Base-by-base conservation (phyloP, 192 early-diverging fungal species). In the Cladochytrium replicatum region DNA sequence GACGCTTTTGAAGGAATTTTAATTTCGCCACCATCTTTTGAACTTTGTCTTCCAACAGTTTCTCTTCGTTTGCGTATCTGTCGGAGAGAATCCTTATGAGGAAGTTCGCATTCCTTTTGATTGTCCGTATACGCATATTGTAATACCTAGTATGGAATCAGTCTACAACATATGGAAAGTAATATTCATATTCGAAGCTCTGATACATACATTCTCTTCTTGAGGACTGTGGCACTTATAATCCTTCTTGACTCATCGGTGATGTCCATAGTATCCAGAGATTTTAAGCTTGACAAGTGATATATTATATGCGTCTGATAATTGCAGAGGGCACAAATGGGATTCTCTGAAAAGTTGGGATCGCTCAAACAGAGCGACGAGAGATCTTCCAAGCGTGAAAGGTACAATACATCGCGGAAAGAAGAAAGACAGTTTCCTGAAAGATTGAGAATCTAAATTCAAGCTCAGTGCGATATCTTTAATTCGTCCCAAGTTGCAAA, bases 261-360 rank as follows among this genome's bases (percentile, higher is more conserved):
- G 6, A 80, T 63, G 21, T 80, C 75, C 28, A 80, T 48, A 9
- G 74, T 75, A 45, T 80, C 77, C 27, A 80, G 55, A 22, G 41
- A 46, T 11, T 43, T 37, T 5, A 80, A 46, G 23, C 66, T 56
- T 23, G 75, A 69, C 27, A 80, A 52, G 42, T 80, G 74, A 31
- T 71, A 72, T 2, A 80, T 75, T 5, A 79, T 67, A 60, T 79
- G 67, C 1, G 77, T 80, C 53, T 80, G 77, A 54, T 80, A 80
- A 46, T 80, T 80, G 50, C 56, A 74, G 0, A 80, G 57, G 1
- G 57, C 27, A 45, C 74, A 80, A 9, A 80, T 63, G 21, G 77
- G 77, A 48, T 79, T 80, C 32, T 72, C 72, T 11, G 69, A 58
- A 41, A 62, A 80, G 38, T 75, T 72, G 24, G 74, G 74, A 46